Conservation (phyloP, 2,329 filamentous ascomycete genomes). For the Juglanconis sp. region DNA sequence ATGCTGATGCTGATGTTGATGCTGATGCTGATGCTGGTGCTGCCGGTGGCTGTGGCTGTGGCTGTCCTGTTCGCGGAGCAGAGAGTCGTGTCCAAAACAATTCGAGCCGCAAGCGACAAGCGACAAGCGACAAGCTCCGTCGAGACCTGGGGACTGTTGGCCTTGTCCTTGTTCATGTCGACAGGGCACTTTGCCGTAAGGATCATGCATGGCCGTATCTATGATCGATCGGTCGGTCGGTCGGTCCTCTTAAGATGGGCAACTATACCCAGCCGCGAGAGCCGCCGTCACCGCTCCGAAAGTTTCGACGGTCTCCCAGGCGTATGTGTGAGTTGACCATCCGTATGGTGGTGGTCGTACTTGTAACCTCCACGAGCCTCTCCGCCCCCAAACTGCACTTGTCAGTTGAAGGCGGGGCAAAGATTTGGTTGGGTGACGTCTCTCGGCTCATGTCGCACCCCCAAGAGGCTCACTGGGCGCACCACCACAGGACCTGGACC, state of each 20-base stretch:
- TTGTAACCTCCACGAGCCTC: not conserved
- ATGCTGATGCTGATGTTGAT: not conserved
- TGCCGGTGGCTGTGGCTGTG: not conserved
- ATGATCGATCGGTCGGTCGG: not conserved
- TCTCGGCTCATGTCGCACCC: not conserved
- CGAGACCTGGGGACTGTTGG: not conserved
- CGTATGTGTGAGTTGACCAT: not conserved
- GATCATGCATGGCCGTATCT: not conserved
- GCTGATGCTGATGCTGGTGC: not conserved
- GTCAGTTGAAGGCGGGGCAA: slow-evolving; percentile 9
- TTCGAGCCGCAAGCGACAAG: slow-evolving; percentile 5
- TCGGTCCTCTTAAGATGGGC: not conserved
- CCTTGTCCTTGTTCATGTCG: not conserved
- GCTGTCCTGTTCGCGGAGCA: not conserved
- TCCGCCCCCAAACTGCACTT: not conserved
- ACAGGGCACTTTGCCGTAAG: not conserved
- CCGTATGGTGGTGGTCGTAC: not conserved
- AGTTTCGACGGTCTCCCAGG: not conserved
- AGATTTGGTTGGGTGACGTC: not conserved
- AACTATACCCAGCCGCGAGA: slow-evolving; percentile 8
- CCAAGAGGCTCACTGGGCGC: not conserved
- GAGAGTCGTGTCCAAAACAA: not conserved
- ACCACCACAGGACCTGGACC: not conserved
- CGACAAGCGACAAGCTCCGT: not conserved
- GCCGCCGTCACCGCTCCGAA: slow-evolving; percentile 6